These are phyloP conservation scores for Forsythia suspensa DNA, from an alignment of 257 asterid species.

Conservation along the genomic window DNA sequence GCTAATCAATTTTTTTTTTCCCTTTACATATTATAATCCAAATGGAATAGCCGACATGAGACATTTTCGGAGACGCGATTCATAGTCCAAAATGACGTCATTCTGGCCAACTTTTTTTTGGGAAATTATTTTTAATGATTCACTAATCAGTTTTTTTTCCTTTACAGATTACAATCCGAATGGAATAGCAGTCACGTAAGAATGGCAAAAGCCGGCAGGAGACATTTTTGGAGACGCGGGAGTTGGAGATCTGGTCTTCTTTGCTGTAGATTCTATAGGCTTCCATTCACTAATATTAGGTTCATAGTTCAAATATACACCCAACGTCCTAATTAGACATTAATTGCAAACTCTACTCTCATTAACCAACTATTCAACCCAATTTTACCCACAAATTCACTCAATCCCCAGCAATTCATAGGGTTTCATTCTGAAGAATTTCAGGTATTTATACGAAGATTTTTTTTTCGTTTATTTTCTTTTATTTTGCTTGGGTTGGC, in stretches of 20 bases:
- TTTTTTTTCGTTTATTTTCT: too few species aligned
- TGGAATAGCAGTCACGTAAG: conserved; percentile 97
- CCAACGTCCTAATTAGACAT: conserved; percentile 16
- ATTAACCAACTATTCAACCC: too few species aligned
- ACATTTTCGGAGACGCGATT: too few species aligned
- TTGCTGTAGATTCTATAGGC: conserved; percentile 77
- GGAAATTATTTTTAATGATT: background rate
- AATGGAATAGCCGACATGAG: conserved; percentile 81
- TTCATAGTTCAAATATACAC: conserved; percentile 42
- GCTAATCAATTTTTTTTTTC: background rate
- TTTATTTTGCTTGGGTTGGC: too few species aligned
- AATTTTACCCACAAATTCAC: too few species aligned
- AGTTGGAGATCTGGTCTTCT: conserved; percentile 80
- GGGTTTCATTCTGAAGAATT: too few species aligned
- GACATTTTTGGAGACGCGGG: conserved; percentile 54
- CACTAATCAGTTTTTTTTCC: background rate
- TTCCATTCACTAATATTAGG: conserved; percentile 17
- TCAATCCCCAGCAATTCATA: too few species aligned
- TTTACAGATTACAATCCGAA: conserved; percentile 73
- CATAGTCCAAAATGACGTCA: too few species aligned
- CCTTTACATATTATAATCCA: conserved; percentile 65
- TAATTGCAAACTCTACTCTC: too few species aligned
- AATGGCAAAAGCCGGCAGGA: conserved; percentile 76
- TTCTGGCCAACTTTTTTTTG: too few species aligned
- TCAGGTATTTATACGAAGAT: too few species aligned